Evolutionary conservation across 169 alveolate species (phyloP).

Genomic region (Plasmodium sp.): DNA sequence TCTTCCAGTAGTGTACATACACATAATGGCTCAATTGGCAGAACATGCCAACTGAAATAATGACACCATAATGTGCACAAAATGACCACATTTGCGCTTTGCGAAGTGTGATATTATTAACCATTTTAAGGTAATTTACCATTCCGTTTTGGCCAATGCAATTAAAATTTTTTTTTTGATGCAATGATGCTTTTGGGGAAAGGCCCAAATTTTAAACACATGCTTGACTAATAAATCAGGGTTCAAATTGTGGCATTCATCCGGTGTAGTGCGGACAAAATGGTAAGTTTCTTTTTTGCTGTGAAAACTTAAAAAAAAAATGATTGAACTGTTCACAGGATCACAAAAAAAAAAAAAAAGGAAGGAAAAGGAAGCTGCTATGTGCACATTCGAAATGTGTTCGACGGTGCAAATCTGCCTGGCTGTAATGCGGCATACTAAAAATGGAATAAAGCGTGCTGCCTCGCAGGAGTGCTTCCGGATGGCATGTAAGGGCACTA

Average conservation of each 20-base stretch:
- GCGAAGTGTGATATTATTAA: not conserved
- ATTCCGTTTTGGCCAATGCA: not conserved
- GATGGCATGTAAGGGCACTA: not conserved
- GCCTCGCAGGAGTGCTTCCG: not conserved
- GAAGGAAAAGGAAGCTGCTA: not conserved
- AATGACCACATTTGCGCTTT: not conserved
- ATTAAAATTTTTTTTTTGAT: not conserved
- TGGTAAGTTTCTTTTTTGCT: not conserved
- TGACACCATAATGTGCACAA: not conserved
- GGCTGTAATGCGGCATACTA: not conserved
- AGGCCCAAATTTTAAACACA: not conserved
- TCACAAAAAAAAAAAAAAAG: not conserved
- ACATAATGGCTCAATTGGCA: not conserved
- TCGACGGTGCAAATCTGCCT: not conserved
- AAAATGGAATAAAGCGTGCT: not conserved
- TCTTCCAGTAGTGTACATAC: not conserved
- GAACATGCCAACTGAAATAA: not conserved
- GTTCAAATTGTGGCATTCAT: not conserved
- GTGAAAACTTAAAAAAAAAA: not conserved
- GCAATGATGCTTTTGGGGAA: not conserved
- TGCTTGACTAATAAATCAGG: not conserved
- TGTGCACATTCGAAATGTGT: not conserved
- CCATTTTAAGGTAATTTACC: not conserved
- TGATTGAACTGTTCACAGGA: not conserved
- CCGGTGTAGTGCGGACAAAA: not conserved